Evolutionary conservation across 345 rosid genomes (phyloP), one percentile per base, ranked within the genome.

Genomic region (Bruguiera sexangula): DNA sequence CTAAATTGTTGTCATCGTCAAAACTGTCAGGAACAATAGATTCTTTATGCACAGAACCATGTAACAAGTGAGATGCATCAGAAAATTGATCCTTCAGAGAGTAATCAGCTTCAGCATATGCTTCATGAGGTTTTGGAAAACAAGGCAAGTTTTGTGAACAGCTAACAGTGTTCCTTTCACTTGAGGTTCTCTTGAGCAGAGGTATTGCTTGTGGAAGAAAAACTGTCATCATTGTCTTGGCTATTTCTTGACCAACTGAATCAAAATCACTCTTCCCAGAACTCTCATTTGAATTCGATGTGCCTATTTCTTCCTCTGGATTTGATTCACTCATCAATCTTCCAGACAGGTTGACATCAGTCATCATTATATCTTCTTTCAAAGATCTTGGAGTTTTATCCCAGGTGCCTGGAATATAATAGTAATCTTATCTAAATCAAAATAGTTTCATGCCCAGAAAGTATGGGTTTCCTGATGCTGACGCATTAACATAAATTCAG

Each of bases 201-300:
- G 97, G 97, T 69, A 94, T 69, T 61, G 96, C 97, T 86, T 84
- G 96, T 67, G 99, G 99, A 80, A 92, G 91, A 72, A 89, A 85
- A 75, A 95, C 62, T 21, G 88, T 80, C 88, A 92, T 86, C 99
- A 95, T 95, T 71, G 89, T 78, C 68, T 79, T 79, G 65, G 87
- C 78, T 70, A 82, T 76, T 60, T 80, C 97, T 71, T 84, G 85
- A 73, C 83, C 87, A 60, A 81, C 82, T 65, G 85, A 83, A 77
- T 86, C 87, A 65, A 71, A 76, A 39, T 83, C 88, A 72, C 78
- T 78, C 69, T 79, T 76, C 65, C 70, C 88, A 57, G 72, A 84
- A 79, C 69, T 77, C 37, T 63, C 60, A 75, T 66, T 83, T 65
- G 83, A 81, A 85, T 62, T 65, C 60, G 75, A 72, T 58, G 72